Base-by-base conservation (phyloP, 257 asterid genomes). In the Paraleonurus japonicus region DNA sequence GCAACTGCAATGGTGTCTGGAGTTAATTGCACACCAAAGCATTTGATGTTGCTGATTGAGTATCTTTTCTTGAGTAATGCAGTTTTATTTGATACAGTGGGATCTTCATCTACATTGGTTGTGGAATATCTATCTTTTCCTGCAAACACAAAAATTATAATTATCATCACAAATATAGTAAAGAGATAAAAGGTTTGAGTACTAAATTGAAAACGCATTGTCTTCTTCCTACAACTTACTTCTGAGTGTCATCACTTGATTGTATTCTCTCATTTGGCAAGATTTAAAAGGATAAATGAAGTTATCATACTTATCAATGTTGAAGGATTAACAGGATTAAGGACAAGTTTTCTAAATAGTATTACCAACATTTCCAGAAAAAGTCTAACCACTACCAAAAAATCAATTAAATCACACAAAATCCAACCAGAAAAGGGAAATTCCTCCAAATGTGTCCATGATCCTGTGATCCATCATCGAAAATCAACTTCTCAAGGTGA, bases 1-100 rank as follows among this genome's bases (percentile, higher is more conserved):
- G 98, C 99, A 75, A 95, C 98, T 3, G 99, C 99, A 78, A 95
- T 77, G 75, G 62, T 92, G 84, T 92, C 98, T 37, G 99, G 96
- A 41, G 94, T 85, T 71, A 95, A 85, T 70, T 92, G 91, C 73
- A 92, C 98, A 50, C 98, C 99, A 24, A 92, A 89, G 81, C 82
- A 83, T 53, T 73, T 79, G 64, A 88, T 75, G 60, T 87, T 77
- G 76, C 79, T 82, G 1, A 85, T 33, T 39, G 94, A 82, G 82
- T 83, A 80, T 81, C 78, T 88, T 72, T 69, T 89, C 86, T 83
- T 90, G 82, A 78, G 78, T 3, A 57, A 5, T n/a, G 81, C 59
- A 45, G 71, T 62, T 80, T 80, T 92, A 76, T 80, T 87, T 48
- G 91, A 65, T 61, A 77, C 71, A 43, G 80, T 41, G 48, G 82